Base-by-base conservation (phyloP, 768 basidiomycete genomes). In the Kockovaella imperatae region DNA sequence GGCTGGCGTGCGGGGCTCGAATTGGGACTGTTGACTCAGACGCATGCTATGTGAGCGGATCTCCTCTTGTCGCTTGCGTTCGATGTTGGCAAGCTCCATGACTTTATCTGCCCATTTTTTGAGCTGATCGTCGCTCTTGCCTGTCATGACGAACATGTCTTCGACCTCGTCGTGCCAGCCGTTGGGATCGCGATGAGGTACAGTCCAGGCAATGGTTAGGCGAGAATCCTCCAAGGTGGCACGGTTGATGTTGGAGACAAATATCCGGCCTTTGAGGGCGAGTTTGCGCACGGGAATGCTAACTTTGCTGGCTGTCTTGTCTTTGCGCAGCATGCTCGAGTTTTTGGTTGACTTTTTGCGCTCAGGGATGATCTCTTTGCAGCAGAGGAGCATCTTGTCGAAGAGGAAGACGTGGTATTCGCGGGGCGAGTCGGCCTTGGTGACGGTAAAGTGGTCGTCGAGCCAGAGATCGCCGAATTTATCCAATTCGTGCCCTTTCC, bases 321-420 rank as follows among this genome's bases (percentile, higher is more conserved):
- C 29, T 72, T 90, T 93, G 77, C 91, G 88, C 52, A 95, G 71
- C 42, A 96, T 80, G 5, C 87, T 87, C 48, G 86, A 86, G 64
- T 78, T 89, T 77, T 96, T 96, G 58, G 78, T 76, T 31, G 75
- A 75, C 50, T 60, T 59, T 72, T 87, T 86, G 70, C 79, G 81
- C 5, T 77, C 76, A 4, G 77, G 76, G 14, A 77, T 66, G 5
- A 84, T 83, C 70, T 97, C 95, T 71, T 97, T 97, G 77, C 95
- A 97, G 73, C 95, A 99, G 18, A 97, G 79, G 57, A 99, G 89
- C 72, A 99, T 99, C 75, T 89, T 89, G 75, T 97, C 91, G 58
- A 99, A 99, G 29, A 99, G 77, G 78, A 96, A 99, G 49, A 99
- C 91, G 59, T 93, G 89, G 63, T 97, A 97, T 71, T 99, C 95